Conservation (phyloP, 768 basidiomycete genomes). For the Lentinula guzmanii region DNA sequence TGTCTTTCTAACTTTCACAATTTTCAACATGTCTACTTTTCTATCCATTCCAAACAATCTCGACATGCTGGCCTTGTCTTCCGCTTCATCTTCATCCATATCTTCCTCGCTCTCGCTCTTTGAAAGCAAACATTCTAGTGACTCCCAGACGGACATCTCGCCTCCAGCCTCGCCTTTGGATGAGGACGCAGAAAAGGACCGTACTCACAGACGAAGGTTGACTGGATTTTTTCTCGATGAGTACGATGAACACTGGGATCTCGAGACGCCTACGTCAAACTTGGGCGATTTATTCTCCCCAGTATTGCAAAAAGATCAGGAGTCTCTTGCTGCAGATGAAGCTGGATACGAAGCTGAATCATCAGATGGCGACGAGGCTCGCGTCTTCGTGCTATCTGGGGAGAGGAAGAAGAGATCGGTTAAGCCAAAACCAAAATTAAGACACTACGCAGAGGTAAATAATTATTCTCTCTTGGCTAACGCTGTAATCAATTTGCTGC, state of each 20-base stretch:
- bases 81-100: neutral
- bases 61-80: slow-evolving; percentile 4
- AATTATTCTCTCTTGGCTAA: neutral
- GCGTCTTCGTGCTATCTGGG: neutral
- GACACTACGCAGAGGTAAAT: neutral
- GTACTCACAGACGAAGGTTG: too few relatives aligned
- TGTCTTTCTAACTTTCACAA: neutral
- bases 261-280: neutral
- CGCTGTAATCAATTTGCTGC: neutral
- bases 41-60: neutral
- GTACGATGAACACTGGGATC: neutral
- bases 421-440: neutral
- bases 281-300: too few relatives aligned
- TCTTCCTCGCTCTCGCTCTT: neutral
- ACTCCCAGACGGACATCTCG: neutral
- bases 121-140: neutral
- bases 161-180: neutral
- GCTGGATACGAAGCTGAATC: slow-evolving; percentile 1
- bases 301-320: neutral
- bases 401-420: neutral
- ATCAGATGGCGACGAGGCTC: neutral
- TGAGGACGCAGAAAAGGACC: neutral
- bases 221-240: neutral
- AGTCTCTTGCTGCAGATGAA: neutral
- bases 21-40: slow-evolving; percentile 1